Evolutionary conservation across 768 basidiomycete genomes (phyloP).

Genomic region (Lenzites betulinus): DNA sequence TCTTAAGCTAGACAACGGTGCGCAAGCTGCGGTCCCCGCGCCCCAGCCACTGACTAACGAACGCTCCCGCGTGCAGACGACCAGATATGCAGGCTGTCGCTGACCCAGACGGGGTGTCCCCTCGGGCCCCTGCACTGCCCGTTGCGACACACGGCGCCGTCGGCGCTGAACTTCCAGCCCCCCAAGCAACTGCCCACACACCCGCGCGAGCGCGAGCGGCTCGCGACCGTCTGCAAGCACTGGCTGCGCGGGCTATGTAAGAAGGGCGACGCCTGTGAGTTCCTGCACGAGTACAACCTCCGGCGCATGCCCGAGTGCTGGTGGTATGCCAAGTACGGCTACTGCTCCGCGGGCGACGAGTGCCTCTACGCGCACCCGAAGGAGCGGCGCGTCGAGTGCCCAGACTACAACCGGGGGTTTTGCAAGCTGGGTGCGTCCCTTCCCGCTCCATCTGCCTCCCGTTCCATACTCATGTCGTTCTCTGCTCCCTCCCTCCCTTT

Average conservation of each 20-base stretch:
- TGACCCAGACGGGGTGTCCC: constrained; percentile 85
- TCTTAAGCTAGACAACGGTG: constrained; percentile 91
- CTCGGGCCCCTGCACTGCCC: constrained; percentile 92
- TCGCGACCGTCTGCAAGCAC: constrained; percentile 97
- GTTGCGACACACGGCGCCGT: constrained; percentile 87
- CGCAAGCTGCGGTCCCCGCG: background rate
- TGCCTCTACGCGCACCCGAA: constrained; percentile 96
- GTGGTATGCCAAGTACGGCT: constrained; percentile 98
- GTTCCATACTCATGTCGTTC: background rate
- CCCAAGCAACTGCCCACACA: constrained; percentile 81
- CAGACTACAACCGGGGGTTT: constrained; percentile 94
- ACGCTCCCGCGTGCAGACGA: constrained; percentile 58
- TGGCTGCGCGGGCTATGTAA: constrained; percentile 98
- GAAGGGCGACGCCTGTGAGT: constrained; percentile 97
- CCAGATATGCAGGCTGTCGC: constrained; percentile 87
- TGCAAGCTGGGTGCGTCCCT: constrained; percentile 81
- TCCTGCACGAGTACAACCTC: constrained; percentile 98
- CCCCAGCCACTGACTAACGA: constrained; percentile 7
- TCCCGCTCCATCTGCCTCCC: background rate
- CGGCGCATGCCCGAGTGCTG: constrained; percentile 98
- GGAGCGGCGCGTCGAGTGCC: constrained; percentile 89
- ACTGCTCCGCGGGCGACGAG: constrained; percentile 95
- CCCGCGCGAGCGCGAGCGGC: constrained; percentile 78
- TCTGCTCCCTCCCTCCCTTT: background rate
- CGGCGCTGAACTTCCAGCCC: constrained; percentile 86